phyloP scores from a whole-genome alignment of 345 rosid genomes.

The Pelargonium nanum region DNA sequence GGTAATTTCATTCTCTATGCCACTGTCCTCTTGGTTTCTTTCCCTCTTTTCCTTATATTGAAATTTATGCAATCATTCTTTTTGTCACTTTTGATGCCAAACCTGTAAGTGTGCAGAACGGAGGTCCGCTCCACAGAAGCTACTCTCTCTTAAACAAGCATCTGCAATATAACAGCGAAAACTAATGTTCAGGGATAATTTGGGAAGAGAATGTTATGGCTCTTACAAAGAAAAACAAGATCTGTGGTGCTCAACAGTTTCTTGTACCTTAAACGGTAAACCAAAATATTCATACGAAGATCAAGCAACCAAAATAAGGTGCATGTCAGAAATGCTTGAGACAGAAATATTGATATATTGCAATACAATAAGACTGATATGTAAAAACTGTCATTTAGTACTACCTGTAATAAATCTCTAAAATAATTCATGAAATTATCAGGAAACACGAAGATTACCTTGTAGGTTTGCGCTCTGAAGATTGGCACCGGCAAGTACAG shows the following conservation, averaged over 20 bases:
- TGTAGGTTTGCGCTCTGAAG: conserved; percentile 95
- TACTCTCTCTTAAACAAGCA: conserved; percentile 75
- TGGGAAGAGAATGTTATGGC: not conserved
- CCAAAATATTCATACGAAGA: not conserved
- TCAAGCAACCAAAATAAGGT: not conserved
- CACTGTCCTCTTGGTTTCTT: no score
- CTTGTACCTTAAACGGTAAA: no score
- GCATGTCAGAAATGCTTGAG: no score
- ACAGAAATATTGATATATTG: no score
- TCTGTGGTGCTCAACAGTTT: not conserved
- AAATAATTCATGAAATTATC: not conserved
- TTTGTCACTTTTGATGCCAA: not conserved
- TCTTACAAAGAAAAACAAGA: not conserved
- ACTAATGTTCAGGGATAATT: not conserved
- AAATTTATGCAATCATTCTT: no score
- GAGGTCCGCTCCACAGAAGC: conserved; percentile 84
- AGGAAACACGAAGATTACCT: conserved; percentile 46
- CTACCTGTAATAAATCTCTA: no score
- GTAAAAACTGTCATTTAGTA: no score
- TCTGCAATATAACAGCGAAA: conserved; percentile 34
- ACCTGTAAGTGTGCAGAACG: conserved; percentile 94
- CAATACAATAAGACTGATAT: no score
- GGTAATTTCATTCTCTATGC: no score
- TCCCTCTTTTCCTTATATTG: no score
- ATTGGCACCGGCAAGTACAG: conserved; percentile 72